phyloP scores from a whole-genome alignment of 306 rosid genomes.

The Trichosanthes cucumerina region DNA sequence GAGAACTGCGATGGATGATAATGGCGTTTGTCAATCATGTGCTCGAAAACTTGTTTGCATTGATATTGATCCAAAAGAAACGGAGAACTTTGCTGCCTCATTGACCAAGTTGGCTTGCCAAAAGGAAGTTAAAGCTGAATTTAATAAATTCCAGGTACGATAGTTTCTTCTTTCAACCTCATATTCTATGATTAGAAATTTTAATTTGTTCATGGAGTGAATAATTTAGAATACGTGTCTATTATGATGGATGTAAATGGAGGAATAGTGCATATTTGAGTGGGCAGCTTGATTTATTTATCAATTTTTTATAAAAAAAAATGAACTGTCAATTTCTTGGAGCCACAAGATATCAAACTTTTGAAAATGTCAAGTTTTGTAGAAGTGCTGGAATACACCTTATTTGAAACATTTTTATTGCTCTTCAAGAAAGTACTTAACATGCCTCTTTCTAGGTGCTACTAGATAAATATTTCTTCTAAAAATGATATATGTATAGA shows the following conservation, averaged over 20 bases:
- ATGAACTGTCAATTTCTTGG: not conserved
- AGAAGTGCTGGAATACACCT: not conserved
- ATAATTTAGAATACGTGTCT: not conserved
- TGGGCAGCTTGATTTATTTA: not conserved
- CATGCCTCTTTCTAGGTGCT: not conserved
- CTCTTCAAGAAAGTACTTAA: not conserved
- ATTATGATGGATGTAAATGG: not conserved
- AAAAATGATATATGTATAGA: too few relatives aligned
- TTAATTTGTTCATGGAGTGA: not conserved
- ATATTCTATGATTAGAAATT: not conserved
- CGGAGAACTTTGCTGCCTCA: conserved; percentile 58
- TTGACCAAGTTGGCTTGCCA: conserved; percentile 55
- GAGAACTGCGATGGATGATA: conserved; percentile 49
- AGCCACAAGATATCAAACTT: not conserved
- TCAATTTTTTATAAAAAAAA: not conserved
- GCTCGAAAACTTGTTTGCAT: conserved; percentile 63
- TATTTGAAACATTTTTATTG: too few relatives aligned
- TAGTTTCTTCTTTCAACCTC: conserved; percentile 9
- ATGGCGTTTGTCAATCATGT: conserved; percentile 53
- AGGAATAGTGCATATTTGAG: not conserved
- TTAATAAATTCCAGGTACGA: conserved; percentile 56
- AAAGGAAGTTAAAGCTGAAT: conserved; percentile 42
- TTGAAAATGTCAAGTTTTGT: not conserved
- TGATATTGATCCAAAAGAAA: conserved; percentile 82
- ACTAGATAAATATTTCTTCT: too few relatives aligned